Conservation (phyloP, 2,329 filamentous ascomycete species). For the Fusarium aywerte region DNA sequence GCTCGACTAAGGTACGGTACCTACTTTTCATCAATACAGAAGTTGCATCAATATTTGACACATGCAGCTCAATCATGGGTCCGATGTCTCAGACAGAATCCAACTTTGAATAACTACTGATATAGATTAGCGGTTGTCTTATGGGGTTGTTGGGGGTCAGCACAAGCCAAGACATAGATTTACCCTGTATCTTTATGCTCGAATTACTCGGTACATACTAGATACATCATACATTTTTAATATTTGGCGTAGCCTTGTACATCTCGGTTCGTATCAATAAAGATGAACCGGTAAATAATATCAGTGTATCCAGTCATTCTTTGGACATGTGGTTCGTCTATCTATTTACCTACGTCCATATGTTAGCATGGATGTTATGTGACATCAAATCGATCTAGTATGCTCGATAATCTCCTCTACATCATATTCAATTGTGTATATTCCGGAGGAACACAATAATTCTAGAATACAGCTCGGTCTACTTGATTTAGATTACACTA, state of each 20-base stretch:
- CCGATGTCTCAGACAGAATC: not conserved
- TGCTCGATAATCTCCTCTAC: too few relatives aligned
- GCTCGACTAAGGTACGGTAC: not conserved
- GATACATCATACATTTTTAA: not conserved
- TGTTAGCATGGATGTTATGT: too few relatives aligned
- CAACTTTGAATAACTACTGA: not conserved
- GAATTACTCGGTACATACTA: not conserved
- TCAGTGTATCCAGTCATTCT: not conserved
- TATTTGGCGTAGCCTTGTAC: not conserved
- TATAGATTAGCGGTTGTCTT: not conserved
- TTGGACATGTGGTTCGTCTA: too few relatives aligned
- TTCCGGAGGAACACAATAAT: too few relatives aligned
- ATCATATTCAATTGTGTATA: too few relatives aligned
- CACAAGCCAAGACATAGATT: not conserved
- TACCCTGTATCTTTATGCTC: slow-evolving; percentile 17
- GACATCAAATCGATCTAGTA: too few relatives aligned
- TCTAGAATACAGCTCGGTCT: too few relatives aligned
- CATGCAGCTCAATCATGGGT: slow-evolving; percentile 1
- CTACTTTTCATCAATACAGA: not conserved
- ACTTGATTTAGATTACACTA: too few relatives aligned
- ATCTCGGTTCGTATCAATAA: not conserved
- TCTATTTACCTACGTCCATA: too few relatives aligned
- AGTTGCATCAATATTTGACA: not conserved
- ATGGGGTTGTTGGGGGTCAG: not conserved
- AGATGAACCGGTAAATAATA: not conserved